These are phyloP conservation scores for Penicillium lividum DNA, from an alignment of 495 filamentous ascomycete genomes.

Conservation along the genomic window DNA sequence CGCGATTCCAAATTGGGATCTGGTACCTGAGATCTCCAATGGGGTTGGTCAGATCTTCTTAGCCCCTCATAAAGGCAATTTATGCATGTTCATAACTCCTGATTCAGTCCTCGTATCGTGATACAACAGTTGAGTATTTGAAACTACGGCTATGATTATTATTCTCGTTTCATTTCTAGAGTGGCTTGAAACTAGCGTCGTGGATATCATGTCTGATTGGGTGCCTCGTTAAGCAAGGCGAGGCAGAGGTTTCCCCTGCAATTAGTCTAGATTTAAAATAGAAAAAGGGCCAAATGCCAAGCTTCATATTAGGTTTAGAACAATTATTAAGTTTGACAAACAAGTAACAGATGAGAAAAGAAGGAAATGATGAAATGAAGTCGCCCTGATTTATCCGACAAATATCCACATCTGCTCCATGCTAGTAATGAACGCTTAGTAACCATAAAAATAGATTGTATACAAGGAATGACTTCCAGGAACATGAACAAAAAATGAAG, in stretches of 20 bases:
- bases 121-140: neutral
- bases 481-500: slow-evolving; percentile 10
- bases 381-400: neutral
- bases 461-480: slow-evolving; percentile 1
- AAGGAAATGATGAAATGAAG: neutral
- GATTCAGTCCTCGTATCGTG: neutral
- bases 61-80: neutral
- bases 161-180: neutral
- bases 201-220: neutral
- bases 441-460: neutral
- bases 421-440: neutral
- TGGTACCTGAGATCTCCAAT: neutral
- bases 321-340: neutral
- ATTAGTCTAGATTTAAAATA: neutral
- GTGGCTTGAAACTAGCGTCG: neutral
- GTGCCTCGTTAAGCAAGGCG: neutral
- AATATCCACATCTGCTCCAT: neutral
- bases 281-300: neutral
- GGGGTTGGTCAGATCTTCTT: neutral
- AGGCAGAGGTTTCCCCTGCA: neutral
- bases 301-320: neutral
- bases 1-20: neutral
- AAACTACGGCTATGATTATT: neutral
- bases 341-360: neutral
- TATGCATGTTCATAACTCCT: neutral